Evolutionary conservation across 768 basidiomycete genomes (phyloP).

Genomic region (Naganishia vishniacii): DNA sequence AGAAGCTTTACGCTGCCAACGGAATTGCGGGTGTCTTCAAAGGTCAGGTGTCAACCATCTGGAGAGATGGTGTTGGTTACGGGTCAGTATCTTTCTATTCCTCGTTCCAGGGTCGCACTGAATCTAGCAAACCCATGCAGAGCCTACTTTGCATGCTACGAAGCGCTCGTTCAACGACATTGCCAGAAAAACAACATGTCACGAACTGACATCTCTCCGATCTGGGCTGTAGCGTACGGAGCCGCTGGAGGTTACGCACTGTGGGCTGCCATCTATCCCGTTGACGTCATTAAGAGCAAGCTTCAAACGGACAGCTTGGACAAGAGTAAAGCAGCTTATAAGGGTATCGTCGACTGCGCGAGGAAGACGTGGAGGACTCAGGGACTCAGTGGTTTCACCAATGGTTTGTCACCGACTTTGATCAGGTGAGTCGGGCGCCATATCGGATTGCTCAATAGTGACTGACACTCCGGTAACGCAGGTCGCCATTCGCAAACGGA

Average conservation of each 20-base stretch:
- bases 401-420: constrained; percentile 85
- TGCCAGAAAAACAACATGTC: constrained; percentile 51
- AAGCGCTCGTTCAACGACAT: constrained; percentile 81
- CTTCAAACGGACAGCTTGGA: constrained; percentile 80
- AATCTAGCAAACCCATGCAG: constrained; percentile 18
- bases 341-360: constrained; percentile 73
- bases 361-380: constrained; percentile 75
- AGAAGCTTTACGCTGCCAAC: constrained; percentile 68
- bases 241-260: constrained; percentile 73
- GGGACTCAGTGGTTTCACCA: constrained; percentile 77
- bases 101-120: background rate
- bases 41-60: constrained; percentile 81
- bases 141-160: constrained; percentile 82
- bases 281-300: constrained; percentile 80
- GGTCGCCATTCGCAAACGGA: constrained; percentile 63
- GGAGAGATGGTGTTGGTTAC: constrained; percentile 52
- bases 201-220: constrained; percentile 69
- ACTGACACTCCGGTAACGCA: too few relatives aligned
- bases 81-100: constrained; percentile 36
- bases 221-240: constrained; percentile 77
- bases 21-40: constrained; percentile 86
- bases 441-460: too few relatives aligned
- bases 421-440: constrained; percentile 73
- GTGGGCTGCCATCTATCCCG: constrained; percentile 86
- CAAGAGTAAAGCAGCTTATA: constrained; percentile 69